Base-by-base conservation (phyloP, 257 asterid genomes). In the Thymus quinquecostatus region DNA sequence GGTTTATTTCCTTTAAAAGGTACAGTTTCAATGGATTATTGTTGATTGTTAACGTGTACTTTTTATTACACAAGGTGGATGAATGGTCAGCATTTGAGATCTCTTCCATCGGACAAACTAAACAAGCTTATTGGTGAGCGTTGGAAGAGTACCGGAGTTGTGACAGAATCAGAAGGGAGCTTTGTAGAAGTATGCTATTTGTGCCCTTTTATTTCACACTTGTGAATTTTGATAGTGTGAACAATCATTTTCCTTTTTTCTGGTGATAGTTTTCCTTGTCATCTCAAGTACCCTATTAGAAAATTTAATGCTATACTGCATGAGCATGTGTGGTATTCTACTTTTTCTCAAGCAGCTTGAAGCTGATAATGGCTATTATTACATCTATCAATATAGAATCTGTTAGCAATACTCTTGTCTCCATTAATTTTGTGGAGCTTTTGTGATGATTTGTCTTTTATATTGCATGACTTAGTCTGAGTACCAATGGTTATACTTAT, bases 41-140 rank as follows among this genome's bases (percentile, higher is more conserved):
- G 56, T 62, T 53, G 59, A 66, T 75, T 44, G 14, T 61, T 33
- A 54, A 41, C 79, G 43, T 66, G 33, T 73, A 11, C 79, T 73
- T 79, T 61, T 86, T 65, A 60, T 77, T 62, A 62, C 64, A 78
- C 74, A 78, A 93, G 98, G 88, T 93, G 98, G 98, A 91, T 93
- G 97, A 93, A 89, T 79, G 98, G 98, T 60, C 95, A 89, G 73
- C 83, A 93, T 85, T 84, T 91, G 94, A 85, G 87, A 84, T 80
- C 90, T 60, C 96, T 93, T 77, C 91, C 96, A 48, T 72, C 83
- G 36, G 87, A 74, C 60, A 81, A 91, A 51, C 73, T 89, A 38
- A 80, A 74, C 55, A 73, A 83, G 76, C 85, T 89, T 65, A 81
- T 91, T 30, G 98, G 96, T 71, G 88, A 83, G 21, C 89, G 77